Percentiles rank a stretch among this genome's conserved stretches.
phyloP scores from a whole-genome alignment of 495 filamentous ascomycete species.

The Neohortaea acidophila region DNA sequence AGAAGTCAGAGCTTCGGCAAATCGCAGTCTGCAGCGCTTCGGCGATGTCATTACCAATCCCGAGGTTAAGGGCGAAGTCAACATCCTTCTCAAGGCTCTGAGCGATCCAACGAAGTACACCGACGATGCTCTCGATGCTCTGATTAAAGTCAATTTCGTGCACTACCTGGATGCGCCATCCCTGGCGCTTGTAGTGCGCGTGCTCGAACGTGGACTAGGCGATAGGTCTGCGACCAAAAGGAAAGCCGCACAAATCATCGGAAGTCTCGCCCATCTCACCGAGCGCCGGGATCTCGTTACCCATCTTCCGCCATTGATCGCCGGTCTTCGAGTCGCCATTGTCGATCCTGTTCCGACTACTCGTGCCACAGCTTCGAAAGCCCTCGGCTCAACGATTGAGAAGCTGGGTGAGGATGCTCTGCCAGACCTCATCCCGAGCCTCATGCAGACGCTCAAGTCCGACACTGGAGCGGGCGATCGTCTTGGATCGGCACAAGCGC shows the following conservation, averaged over 20 bases:
- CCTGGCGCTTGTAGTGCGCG: constrained; percentile 81
- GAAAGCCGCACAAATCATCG: constrained; percentile 92
- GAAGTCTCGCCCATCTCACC: constrained; percentile 89
- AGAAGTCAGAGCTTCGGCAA: constrained; percentile 80
- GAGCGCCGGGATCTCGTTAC: constrained; percentile 85
- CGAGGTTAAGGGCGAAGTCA: constrained; percentile 80
- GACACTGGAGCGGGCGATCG: constrained; percentile 92
- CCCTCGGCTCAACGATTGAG: constrained; percentile 84
- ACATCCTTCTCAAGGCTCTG: constrained; percentile 83
- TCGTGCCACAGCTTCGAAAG: constrained; percentile 91
- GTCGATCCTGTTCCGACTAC: constrained; percentile 94
- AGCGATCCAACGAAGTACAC: constrained; percentile 97
- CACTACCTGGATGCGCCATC: constrained; percentile 96
- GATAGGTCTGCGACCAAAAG: constrained; percentile 89
- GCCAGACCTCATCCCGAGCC: constrained; percentile 89
- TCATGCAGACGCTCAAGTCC: constrained; percentile 94
- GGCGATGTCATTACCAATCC: constrained; percentile 97
- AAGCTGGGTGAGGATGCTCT: constrained; percentile 95
- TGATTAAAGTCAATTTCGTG: constrained; percentile 91
- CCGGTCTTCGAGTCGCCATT: constrained; percentile 72
- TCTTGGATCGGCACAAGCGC: constrained; percentile 88
- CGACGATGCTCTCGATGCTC: constrained; percentile 78
- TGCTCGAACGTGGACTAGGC: constrained; percentile 78
- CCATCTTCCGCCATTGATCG: constrained; percentile 84
- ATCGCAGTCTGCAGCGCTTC: constrained; percentile 90